Percentiles rank a stretch among this genome's conserved stretches.
phyloP scores from a whole-genome alignment of 2,329 filamentous ascomycete species.

The Pyricularia pennisetigena region DNA sequence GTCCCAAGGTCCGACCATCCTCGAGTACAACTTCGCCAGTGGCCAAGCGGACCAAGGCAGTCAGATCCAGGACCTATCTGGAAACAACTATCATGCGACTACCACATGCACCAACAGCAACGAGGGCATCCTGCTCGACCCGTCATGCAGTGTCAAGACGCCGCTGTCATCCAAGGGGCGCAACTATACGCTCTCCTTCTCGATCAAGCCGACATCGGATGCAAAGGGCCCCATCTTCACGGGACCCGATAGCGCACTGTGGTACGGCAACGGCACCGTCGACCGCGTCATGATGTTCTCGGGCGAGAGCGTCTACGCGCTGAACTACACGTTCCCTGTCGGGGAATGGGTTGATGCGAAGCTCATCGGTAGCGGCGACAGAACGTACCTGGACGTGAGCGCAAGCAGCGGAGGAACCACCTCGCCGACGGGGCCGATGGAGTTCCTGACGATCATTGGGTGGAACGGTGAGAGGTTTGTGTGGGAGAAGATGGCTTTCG shows the following conservation, averaged over 20 bases:
- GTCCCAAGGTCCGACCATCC: conserved; percentile 23
- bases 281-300: conserved; percentile 26
- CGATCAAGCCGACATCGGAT: conserved; percentile 13
- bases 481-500: conserved; percentile 32
- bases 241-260: conserved; percentile 31
- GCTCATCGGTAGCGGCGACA: conserved; percentile 19
- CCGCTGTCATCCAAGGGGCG: conserved; percentile 43
- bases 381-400: conserved; percentile 18
- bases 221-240: conserved; percentile 28
- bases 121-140: conserved; percentile 20
- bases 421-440: conserved; percentile 16
- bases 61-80: conserved; percentile 22
- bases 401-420: conserved; percentile 5
- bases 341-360: conserved; percentile 18
- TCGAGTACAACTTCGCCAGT: conserved; percentile 21
- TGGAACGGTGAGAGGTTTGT: conserved; percentile 28
- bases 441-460: conserved; percentile 31
- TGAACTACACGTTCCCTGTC: conserved; percentile 22
- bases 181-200: conserved; percentile 43
- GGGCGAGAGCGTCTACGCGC: conserved; percentile 22
- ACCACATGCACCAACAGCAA: conserved; percentile 24
- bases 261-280: conserved; percentile 13
- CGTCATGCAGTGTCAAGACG: conserved; percentile 31
- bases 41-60: not conserved
- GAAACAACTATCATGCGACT: conserved; percentile 28